A percentile compares a stretch with the other conserved stretches of the same genome.
Conservation (phyloP, 805 yeast species). For the Clavispora vitiphila region DNA sequence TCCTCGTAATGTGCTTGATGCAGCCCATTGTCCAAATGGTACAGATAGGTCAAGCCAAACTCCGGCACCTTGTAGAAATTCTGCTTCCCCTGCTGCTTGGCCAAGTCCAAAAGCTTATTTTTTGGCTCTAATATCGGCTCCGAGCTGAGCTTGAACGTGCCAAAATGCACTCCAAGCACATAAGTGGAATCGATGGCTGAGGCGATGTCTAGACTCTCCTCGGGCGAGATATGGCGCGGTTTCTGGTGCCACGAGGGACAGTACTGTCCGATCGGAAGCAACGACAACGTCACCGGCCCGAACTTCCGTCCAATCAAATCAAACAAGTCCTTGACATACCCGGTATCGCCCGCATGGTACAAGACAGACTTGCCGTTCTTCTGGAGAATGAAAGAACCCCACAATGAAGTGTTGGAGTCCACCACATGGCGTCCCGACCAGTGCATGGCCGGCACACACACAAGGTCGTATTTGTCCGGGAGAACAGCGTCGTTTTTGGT, state of each 20-base stretch:
- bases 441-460: slow-evolving; percentile 93
- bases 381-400: slow-evolving; percentile 82
- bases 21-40: slow-evolving; percentile 25
- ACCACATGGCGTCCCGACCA: slow-evolving; percentile 88
- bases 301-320: slow-evolving; percentile 55
- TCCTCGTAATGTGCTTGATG: background rate
- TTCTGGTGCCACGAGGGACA: slow-evolving; percentile 92
- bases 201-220: slow-evolving; percentile 68
- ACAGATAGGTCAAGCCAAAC: slow-evolving; percentile 66
- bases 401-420: slow-evolving; percentile 75
- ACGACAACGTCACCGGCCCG: slow-evolving; percentile 56
- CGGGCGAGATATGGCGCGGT: slow-evolving; percentile 83
- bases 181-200: slow-evolving; percentile 53
- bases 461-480: slow-evolving; percentile 62
- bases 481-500: slow-evolving; percentile 19
- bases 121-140: slow-evolving; percentile 88
- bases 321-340: slow-evolving; percentile 74
- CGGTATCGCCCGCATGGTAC: slow-evolving; percentile 95
- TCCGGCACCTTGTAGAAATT: slow-evolving; percentile 58
- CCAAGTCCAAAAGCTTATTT: slow-evolving; percentile 44
- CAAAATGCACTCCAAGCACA: slow-evolving; percentile 93
- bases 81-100: slow-evolving; percentile 32
- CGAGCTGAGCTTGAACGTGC: slow-evolving; percentile 84
- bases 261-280: slow-evolving; percentile 92
- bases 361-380: slow-evolving; percentile 65